A percentile compares a stretch with the other conserved stretches of the same genome.
phyloP scores from a whole-genome alignment of 179 eudicot genomes.

The Vitellaria paradoxa region DNA sequence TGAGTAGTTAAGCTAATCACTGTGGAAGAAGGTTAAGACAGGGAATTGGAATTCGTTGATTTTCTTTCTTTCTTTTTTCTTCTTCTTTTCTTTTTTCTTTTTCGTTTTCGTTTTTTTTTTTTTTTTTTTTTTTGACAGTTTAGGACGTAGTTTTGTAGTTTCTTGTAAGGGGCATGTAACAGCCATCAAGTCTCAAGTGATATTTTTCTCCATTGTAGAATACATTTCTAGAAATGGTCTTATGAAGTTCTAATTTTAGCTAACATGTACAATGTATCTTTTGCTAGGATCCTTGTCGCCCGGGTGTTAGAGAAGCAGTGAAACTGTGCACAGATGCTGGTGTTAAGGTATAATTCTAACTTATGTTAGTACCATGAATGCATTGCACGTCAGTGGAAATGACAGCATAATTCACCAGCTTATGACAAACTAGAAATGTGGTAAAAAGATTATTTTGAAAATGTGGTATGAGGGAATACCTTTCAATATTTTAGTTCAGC shows the following conservation, averaged over 20 bases:
- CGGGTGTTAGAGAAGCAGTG: conserved; percentile 91
- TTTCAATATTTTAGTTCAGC: background rate
- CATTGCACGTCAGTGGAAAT: background rate
- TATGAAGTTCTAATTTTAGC: background rate
- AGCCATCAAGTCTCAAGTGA: background rate
- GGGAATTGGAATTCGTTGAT: background rate
- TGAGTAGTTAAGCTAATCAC: background rate
- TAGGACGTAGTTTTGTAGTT: background rate
- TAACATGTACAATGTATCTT: background rate
- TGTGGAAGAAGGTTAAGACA: background rate
- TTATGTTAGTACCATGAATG: background rate
- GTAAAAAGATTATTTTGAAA: background rate
- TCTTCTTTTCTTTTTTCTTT: background rate
- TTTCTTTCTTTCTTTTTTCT: no score
- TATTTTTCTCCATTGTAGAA: background rate
- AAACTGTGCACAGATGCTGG: conserved; percentile 73
- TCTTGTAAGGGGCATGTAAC: background rate
- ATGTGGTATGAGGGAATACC: background rate
- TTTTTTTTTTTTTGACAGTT: background rate
- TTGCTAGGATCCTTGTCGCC: conserved; percentile 90
- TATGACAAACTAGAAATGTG: background rate
- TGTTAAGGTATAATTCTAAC: conserved; percentile 55
- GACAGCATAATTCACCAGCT: background rate
- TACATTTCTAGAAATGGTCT: background rate
- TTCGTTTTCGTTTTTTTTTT: background rate